These are phyloP conservation scores for Coelastrella sp. DNA, from an alignment of 139 green algal species.

Conservation along the genomic window DNA sequence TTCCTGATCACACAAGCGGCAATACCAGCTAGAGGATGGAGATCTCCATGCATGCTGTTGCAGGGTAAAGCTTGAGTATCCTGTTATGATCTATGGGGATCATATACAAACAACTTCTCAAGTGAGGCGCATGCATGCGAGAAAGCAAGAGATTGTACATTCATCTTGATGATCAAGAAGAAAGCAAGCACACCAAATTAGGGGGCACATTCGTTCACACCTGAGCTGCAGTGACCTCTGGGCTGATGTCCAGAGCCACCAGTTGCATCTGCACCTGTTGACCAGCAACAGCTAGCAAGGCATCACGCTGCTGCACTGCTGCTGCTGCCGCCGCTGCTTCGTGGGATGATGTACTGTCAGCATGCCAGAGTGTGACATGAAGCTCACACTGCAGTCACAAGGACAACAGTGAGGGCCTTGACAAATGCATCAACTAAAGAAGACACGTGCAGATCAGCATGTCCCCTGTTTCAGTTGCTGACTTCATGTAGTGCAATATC, in stretches of 20 bases:
- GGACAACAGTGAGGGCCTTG: constrained; percentile 2
- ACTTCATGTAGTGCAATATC: too few species aligned
- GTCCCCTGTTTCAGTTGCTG: background rate
- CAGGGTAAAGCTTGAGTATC: too few species aligned
- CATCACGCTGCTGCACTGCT: background rate
- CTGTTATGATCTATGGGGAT: too few species aligned
- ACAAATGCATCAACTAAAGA: background rate
- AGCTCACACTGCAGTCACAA: background rate
- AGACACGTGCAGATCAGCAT: background rate
- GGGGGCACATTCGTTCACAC: background rate
- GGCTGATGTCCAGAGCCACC: constrained; percentile 40
- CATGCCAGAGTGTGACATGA: constrained; percentile 24
- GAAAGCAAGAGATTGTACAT: background rate
- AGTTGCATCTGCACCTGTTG: constrained; percentile 54
- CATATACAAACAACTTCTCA: too few species aligned
- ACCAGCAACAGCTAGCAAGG: constrained; percentile 47
- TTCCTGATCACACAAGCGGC: too few species aligned
- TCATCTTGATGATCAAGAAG: background rate
- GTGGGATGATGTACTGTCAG: too few species aligned
- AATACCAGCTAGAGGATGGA: too few species aligned
- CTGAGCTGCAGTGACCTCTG: constrained; percentile 43
- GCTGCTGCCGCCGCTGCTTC: too few species aligned
- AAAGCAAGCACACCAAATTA: background rate
- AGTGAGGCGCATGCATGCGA: too few species aligned
- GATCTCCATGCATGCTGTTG: too few species aligned